phyloP scores from a whole-genome alignment of 2,329 filamentous ascomycete species.

The Ceratocystis harringtonii region DNA sequence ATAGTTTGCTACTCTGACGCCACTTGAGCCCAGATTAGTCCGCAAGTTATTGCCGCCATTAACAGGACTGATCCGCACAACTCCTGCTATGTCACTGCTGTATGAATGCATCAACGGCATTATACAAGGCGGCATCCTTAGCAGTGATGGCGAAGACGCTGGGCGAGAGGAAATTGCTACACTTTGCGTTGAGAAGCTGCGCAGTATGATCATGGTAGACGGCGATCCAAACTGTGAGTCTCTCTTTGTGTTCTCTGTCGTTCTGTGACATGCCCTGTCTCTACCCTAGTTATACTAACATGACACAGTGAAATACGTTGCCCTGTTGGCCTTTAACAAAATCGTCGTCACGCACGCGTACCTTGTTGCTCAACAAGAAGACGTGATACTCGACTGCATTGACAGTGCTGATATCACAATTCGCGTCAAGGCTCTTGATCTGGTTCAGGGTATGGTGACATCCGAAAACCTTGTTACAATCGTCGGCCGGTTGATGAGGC shows the following conservation, averaged over 20 bases:
- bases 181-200: slow-evolving; percentile 80
- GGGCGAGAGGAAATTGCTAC: slow-evolving; percentile 85
- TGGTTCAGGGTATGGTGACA: slow-evolving; percentile 88
- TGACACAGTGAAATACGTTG: slow-evolving; percentile 78
- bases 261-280: background rate
- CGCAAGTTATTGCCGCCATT: slow-evolving; percentile 83
- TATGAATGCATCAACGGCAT: slow-evolving; percentile 99
- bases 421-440: slow-evolving; percentile 75
- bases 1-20: slow-evolving; percentile 86
- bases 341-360: slow-evolving; percentile 80
- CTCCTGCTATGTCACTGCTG: slow-evolving; percentile 89
- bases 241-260: background rate
- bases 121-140: slow-evolving; percentile 87
- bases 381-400: slow-evolving; percentile 91
- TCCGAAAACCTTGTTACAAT: slow-evolving; percentile 71
- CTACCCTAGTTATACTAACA: slow-evolving; percentile 17
- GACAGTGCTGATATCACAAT: slow-evolving; percentile 95
- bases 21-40: slow-evolving; percentile 77
- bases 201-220: slow-evolving; percentile 87
- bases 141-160: slow-evolving; percentile 60
- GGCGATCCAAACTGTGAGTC: slow-evolving; percentile 79
- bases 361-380: slow-evolving; percentile 81
- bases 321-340: slow-evolving; percentile 84
- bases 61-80: slow-evolving; percentile 85
- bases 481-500: slow-evolving; percentile 73